These are phyloP conservation scores for Amorphotheca resinae DNA, from an alignment of 495 filamentous ascomycete species.

Conservation along the genomic window DNA sequence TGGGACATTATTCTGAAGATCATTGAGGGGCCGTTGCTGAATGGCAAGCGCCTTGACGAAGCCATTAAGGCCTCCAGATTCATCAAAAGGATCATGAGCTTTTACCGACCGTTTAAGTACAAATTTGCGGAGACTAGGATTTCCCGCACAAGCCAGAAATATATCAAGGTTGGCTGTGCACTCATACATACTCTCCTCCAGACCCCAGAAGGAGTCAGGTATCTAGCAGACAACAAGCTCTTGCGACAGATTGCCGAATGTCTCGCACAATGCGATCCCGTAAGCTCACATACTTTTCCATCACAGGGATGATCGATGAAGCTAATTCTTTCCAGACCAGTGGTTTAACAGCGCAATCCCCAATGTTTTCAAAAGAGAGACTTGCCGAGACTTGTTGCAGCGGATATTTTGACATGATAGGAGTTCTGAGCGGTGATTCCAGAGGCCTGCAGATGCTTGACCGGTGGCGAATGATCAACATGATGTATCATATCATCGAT, in stretches of 20 bases:
- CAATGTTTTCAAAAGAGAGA: slow-evolving; percentile 74
- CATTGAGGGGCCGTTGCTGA: slow-evolving; percentile 88
- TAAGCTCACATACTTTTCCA: slow-evolving; percentile 21
- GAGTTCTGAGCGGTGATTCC: slow-evolving; percentile 65
- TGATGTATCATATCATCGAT: slow-evolving; percentile 97
- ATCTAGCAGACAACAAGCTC: slow-evolving; percentile 84
- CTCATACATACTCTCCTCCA: slow-evolving; percentile 76
- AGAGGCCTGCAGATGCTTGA: slow-evolving; percentile 85
- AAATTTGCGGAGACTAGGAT: slow-evolving; percentile 78
- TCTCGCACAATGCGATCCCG: slow-evolving; percentile 75
- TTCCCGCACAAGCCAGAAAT: slow-evolving; percentile 86
- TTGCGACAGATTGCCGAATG: slow-evolving; percentile 90
- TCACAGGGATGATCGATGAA: neutral
- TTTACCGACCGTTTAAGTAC: slow-evolving; percentile 94
- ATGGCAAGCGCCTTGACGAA: slow-evolving; percentile 83
- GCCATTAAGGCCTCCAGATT: slow-evolving; percentile 93
- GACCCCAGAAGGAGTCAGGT: slow-evolving; percentile 68
- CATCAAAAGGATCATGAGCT: slow-evolving; percentile 84
- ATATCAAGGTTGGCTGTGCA: slow-evolving; percentile 79
- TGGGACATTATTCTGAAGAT: slow-evolving; percentile 86
- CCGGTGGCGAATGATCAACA: slow-evolving; percentile 93
- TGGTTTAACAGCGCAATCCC: slow-evolving; percentile 74
- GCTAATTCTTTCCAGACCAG: slow-evolving; percentile 44
- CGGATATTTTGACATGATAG: slow-evolving; percentile 90
- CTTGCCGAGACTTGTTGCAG: slow-evolving; percentile 74